A percentile compares a stretch with the other conserved stretches of the same genome.
Evolutionary conservation across 768 basidiomycete genomes (phyloP).

Genomic region (Termitomyces sp.): DNA sequence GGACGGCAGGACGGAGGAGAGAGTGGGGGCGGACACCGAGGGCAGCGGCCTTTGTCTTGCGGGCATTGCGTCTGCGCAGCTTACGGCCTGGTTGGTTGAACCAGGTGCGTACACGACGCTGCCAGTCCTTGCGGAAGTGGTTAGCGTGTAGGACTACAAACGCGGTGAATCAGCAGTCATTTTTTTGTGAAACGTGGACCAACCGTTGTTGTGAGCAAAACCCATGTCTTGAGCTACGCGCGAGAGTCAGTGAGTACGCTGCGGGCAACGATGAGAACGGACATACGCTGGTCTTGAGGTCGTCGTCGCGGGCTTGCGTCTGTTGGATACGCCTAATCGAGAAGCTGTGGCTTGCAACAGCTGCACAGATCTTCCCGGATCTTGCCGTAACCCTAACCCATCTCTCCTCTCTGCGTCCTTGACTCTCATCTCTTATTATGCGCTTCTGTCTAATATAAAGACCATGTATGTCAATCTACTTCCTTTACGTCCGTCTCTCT

Average conservation of each 20-base stretch:
- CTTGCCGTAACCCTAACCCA: constrained; percentile 32
- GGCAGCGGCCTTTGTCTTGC: constrained; percentile 83
- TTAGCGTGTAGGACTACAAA: constrained; percentile 78
- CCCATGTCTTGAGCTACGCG: constrained; percentile 57
- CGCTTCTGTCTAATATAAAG: background rate
- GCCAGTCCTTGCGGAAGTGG: constrained; percentile 99
- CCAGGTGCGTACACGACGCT: constrained; percentile 93
- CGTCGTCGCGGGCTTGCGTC: constrained; percentile 32
- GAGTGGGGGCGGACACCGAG: constrained; percentile 90
- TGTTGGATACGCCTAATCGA: constrained; percentile 17
- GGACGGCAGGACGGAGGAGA: constrained; percentile 94
- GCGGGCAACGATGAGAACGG: constrained; percentile 5
- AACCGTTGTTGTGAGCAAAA: constrained; percentile 78
- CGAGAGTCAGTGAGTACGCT: constrained; percentile 13
- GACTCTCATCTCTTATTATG: background rate
- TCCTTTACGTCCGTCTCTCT: no score
- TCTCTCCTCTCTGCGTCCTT: background rate
- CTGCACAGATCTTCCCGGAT: constrained; percentile 33
- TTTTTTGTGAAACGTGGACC: constrained; percentile 17
- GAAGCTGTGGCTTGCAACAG: constrained; percentile 33
- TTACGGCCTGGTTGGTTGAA: constrained; percentile 99
- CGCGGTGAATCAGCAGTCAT: background rate
- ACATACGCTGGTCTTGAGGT: constrained; percentile 44
- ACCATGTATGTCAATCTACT: background rate
- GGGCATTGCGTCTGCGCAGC: constrained; percentile 88